phyloP scores from a whole-genome alignment of 2,329 filamentous ascomycete species.

The Stagonosporopsis chrysanthemi region DNA sequence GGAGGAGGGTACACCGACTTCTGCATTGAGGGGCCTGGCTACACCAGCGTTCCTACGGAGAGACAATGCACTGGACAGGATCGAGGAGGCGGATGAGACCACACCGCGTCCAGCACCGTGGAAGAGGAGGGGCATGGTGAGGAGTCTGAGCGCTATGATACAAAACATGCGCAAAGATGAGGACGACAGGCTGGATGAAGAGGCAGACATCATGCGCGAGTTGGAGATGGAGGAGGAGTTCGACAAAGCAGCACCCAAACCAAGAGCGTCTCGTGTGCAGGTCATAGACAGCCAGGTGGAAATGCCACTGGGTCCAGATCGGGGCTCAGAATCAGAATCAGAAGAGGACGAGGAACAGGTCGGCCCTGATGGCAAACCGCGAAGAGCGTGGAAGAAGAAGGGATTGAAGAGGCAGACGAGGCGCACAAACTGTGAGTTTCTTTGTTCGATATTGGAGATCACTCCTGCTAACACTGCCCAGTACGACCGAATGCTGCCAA shows the following conservation, averaged over 20 bases:
- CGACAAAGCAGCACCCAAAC: constrained; percentile 32
- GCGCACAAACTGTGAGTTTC: constrained; percentile 62
- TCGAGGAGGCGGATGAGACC: constrained; percentile 62
- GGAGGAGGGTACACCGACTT: constrained; percentile 48
- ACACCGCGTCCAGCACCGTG: constrained; percentile 50
- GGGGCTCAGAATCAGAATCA: constrained; percentile 62
- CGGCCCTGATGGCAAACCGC: constrained; percentile 65
- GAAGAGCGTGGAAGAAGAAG: constrained; percentile 79
- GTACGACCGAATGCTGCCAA: constrained; percentile 50
- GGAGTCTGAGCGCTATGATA: constrained; percentile 77
- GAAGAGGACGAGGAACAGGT: constrained; percentile 48
- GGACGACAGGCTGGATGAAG: constrained; percentile 66
- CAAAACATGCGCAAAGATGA: constrained; percentile 70
- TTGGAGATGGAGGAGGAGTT: constrained; percentile 61
- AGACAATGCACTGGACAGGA: constrained; percentile 57
- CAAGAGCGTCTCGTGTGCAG: constrained; percentile 43
- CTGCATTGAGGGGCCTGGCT: constrained; percentile 57
- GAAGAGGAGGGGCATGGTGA: constrained; percentile 60
- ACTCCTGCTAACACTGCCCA: constrained; percentile 34
- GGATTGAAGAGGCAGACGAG: constrained; percentile 81
- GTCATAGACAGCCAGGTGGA: constrained; percentile 54
- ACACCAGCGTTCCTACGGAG: constrained; percentile 76
- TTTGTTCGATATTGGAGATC: not conserved
- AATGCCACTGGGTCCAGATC: constrained; percentile 57
- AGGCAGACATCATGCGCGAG: constrained; percentile 76